Evolutionary conservation across 805 yeast species (phyloP).

Genomic region (baker's yeast (Saccharomyces cerevisiae)): DNA sequence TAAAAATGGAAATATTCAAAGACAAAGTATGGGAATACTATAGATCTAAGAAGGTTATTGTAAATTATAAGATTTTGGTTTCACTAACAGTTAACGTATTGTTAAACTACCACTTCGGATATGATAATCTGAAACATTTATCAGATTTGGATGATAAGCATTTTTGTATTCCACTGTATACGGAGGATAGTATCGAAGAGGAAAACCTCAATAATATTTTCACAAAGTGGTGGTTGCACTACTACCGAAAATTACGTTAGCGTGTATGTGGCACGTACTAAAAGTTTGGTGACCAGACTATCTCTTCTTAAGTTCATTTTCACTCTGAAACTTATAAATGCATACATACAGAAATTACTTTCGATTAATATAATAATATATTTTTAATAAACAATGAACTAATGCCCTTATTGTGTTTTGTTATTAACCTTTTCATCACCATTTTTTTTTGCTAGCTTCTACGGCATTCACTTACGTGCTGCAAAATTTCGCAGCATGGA

Average conservation of each 20-base stretch:
- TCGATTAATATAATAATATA: not conserved
- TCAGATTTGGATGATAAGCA: slow-evolving; percentile 13
- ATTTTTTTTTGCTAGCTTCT: not conserved
- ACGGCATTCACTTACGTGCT: not conserved
- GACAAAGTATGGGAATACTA: slow-evolving; percentile 24
- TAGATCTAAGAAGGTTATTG: slow-evolving; percentile 27
- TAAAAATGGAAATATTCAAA: slow-evolving; percentile 13
- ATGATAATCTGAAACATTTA: slow-evolving; percentile 28
- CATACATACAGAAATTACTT: not conserved
- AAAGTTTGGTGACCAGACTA: not conserved
- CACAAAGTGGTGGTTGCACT: slow-evolving; percentile 25
- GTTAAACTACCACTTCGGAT: slow-evolving; percentile 45
- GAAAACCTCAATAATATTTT: slow-evolving; percentile 15
- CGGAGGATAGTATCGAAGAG: slow-evolving; percentile 13
- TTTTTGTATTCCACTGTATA: slow-evolving; percentile 19
- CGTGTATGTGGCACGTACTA: not conserved
- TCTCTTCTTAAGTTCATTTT: not conserved
- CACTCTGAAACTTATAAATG: not conserved
- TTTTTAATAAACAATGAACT: not conserved
- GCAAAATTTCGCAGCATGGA: not conserved
- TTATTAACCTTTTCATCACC: not conserved
- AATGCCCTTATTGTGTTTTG: not conserved
- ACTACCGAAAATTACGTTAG: slow-evolving; percentile 16
- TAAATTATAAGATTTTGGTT: slow-evolving; percentile 35
- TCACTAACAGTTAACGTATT: slow-evolving; percentile 36